Base-by-base conservation (phyloP, 345 rosid species). In the Lagerstroemia speciosa region DNA sequence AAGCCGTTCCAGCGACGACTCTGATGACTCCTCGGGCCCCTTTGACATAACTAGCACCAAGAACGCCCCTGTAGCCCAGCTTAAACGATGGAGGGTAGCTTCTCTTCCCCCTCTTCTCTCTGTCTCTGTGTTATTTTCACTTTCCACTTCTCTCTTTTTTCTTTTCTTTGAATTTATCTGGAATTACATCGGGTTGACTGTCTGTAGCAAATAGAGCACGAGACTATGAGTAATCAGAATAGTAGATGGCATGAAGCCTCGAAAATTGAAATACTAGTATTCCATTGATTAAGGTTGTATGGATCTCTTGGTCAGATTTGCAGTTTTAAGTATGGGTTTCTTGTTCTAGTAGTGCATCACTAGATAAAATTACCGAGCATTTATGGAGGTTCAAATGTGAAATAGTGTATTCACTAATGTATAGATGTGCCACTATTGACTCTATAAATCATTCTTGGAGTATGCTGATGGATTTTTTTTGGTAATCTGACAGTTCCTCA, bases 41-140 rank as follows among this genome's bases (percentile, higher is more conserved):
- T 95, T 95, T 67, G 70, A 83, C 36, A 87, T 95, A 71, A 7
- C 83, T 34, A 41, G 46, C 16, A 90, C 98, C 55, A 95, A 95
- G 78, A 82, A 92, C 78, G 96, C 82, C 68, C 71, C 97, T 0
- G 9, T 73, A 58, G 85, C 83, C n/a, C 86, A 86, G 36, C 86
- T 95, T 67, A 81, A 82, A 69, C 84, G 92, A 8, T 95, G 98
- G 99, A 86, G 99, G 83, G 99, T 95, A 83, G 48, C 14, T 41
- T 3, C 14, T 41, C 15, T 67, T 34, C 71, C 58, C 72, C 40
- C 33, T 7, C 19, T 43, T 66, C 70, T 40, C 52, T 31, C 27
- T 36, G 14, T 22, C 5, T 24, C 19, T 17, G 58, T 9, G 40
- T 45, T 58, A 58, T n/a, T 22, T 53, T n/a, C 11, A 8, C 4